Evolutionary conservation across 768 basidiomycete genomes (phyloP).

Genomic region (Lenzites betulinus): DNA sequence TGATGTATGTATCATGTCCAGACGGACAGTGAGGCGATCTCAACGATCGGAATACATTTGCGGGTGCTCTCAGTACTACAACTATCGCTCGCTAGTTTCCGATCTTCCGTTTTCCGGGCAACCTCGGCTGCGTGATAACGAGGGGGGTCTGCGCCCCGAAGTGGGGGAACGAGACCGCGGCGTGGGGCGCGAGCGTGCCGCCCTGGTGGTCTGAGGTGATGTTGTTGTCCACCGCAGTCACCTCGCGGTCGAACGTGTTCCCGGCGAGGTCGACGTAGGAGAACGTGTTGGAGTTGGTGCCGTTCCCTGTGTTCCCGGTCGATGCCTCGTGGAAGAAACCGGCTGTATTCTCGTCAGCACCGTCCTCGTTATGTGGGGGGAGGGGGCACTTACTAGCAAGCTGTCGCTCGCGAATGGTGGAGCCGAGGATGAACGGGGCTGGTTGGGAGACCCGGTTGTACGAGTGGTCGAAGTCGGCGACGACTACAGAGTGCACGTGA

Average conservation of each 20-base stretch:
- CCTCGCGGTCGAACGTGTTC: constrained; percentile 63
- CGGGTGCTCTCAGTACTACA: neutral
- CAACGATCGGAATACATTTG: constrained; percentile 12
- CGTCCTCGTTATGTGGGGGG: neutral
- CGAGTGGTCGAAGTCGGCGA: constrained; percentile 62
- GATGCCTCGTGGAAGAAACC: constrained; percentile 51
- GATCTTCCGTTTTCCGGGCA: constrained; percentile 39
- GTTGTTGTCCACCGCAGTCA: constrained; percentile 60
- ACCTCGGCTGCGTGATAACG: constrained; percentile 28
- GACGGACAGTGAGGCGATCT: neutral
- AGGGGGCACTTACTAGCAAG: constrained; percentile 51
- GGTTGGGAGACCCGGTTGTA: constrained; percentile 63
- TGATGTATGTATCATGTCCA: neutral
- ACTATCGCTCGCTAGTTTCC: constrained; percentile 12
- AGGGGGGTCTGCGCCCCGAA: constrained; percentile 11
- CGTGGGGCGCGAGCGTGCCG: constrained; percentile 46
- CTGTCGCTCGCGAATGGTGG: constrained; percentile 61
- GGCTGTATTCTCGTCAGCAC: constrained; percentile 31
- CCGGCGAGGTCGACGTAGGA: constrained; percentile 56
- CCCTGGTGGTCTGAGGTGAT: constrained; percentile 61
- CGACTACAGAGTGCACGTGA: constrained; percentile 38
- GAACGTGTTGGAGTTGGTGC: constrained; percentile 71
- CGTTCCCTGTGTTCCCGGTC: constrained; percentile 60
- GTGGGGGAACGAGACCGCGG: neutral
- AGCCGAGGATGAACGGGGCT: constrained; percentile 57